Percentiles rank a stretch among this genome's conserved stretches.
Evolutionary conservation across 2,329 filamentous ascomycete genomes (phyloP).

Genomic region (Pseudogymnoascus sp.): DNA sequence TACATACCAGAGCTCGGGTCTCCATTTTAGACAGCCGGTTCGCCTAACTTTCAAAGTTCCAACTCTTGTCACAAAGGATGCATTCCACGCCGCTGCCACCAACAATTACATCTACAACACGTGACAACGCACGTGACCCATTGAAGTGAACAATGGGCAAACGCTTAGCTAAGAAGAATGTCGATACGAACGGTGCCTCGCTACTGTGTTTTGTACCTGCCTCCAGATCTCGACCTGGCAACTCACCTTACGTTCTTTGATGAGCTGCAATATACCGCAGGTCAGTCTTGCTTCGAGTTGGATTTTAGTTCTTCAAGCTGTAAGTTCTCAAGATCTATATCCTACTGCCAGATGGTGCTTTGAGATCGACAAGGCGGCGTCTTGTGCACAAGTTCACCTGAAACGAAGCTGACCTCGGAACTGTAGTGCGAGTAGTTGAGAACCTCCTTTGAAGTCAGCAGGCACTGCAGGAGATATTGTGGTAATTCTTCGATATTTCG

Average conservation of each 20-base stretch:
- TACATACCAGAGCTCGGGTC: slow-evolving; percentile 4
- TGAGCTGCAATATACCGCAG: neutral
- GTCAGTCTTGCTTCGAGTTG: slow-evolving; percentile 3
- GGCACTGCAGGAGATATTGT: slow-evolving; percentile 66
- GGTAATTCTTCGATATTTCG: slow-evolving; percentile 7
- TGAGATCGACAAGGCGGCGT: neutral
- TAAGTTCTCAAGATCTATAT: slow-evolving; percentile 4
- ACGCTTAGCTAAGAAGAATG: slow-evolving; percentile 8
- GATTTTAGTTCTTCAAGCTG: slow-evolving; percentile 1
- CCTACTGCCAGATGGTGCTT: neutral
- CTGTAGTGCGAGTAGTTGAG: slow-evolving; percentile 24
- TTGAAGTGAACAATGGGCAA: neutral
- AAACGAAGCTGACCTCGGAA: slow-evolving; percentile 3
- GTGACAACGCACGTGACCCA: neutral
- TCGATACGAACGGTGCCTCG: slow-evolving; percentile 5
- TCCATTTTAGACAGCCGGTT: neutral
- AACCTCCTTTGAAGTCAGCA: slow-evolving; percentile 71
- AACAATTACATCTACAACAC: neutral
- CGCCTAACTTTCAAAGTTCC: neutral
- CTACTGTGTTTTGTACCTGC: slow-evolving; percentile 7
- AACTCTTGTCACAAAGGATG: slow-evolving; percentile 3
- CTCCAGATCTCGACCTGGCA: slow-evolving; percentile 5
- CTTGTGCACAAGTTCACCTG: neutral
- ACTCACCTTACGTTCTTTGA: slow-evolving; percentile 9
- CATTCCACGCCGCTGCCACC: neutral